phyloP scores from a whole-genome alignment of 768 basidiomycete species.

The Hygrocybe coccinea region DNA sequence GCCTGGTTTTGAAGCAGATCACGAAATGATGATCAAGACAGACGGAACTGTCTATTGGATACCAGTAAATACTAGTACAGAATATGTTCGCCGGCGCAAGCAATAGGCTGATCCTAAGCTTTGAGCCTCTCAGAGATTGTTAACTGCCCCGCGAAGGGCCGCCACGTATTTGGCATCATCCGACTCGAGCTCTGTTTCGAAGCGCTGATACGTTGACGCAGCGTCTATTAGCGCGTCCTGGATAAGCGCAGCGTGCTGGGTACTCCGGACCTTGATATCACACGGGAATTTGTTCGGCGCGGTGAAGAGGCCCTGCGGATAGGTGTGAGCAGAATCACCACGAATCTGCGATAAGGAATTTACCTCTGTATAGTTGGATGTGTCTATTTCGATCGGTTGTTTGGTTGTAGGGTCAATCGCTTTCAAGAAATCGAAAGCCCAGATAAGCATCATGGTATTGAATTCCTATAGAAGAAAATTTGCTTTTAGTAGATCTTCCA shows the following conservation, averaged over 20 bases:
- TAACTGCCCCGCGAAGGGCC: background rate
- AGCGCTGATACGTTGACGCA: conserved; percentile 9
- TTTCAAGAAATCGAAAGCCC: conserved; percentile 27
- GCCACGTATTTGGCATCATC: background rate
- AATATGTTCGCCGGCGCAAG: too few relatives aligned
- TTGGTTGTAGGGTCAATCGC: conserved; percentile 2
- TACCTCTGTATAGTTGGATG: conserved; percentile 15
- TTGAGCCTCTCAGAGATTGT: background rate
- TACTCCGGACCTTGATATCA: conserved; percentile 18
- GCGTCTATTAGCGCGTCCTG: conserved; percentile 13
- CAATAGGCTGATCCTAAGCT: too few relatives aligned
- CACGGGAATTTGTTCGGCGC: conserved; percentile 17
- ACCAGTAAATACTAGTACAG: too few relatives aligned
- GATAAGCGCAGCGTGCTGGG: conserved; percentile 13
- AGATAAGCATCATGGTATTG: conserved; percentile 26
- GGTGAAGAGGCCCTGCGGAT: conserved; percentile 12
- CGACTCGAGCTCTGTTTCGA: background rate
- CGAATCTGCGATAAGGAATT: background rate
- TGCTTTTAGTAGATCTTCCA: background rate
- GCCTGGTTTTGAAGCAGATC: too few relatives aligned
- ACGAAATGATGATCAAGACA: too few relatives aligned
- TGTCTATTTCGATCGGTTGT: conserved; percentile 10
- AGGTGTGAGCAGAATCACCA: background rate
- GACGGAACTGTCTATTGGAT: too few relatives aligned
- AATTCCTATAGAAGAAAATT: conserved; percentile 13